A percentile compares a stretch with the other conserved stretches of the same genome.
Evolutionary conservation across 768 basidiomycete species (phyloP).

Genomic region (Agaricus subrufescens): DNA sequence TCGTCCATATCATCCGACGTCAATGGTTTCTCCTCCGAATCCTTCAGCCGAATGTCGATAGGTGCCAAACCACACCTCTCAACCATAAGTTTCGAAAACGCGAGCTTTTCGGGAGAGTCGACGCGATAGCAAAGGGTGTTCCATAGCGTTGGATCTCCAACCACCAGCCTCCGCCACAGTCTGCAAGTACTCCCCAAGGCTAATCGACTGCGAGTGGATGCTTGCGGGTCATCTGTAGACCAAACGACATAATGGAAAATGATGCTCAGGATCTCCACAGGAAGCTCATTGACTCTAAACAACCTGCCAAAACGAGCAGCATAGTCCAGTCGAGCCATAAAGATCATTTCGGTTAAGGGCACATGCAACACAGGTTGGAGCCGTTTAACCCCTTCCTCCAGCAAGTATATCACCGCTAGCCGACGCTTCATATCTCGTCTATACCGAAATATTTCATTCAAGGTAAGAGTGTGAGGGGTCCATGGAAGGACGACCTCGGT

Average conservation of each 20-base stretch:
- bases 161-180: conserved; percentile 46
- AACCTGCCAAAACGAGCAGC: conserved; percentile 25
- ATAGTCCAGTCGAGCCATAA: conserved; percentile 30
- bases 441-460: conserved; percentile 8
- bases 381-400: conserved; percentile 13
- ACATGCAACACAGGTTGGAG: background rate
- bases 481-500: conserved; percentile 13
- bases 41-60: conserved; percentile 62
- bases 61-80: conserved; percentile 49
- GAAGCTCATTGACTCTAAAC: conserved; percentile 60
- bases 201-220: conserved; percentile 36
- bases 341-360: conserved; percentile 19
- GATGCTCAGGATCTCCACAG: conserved; percentile 58
- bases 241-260: conserved; percentile 61
- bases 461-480: conserved; percentile 12
- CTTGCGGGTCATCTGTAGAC: conserved; percentile 34
- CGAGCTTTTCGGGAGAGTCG: conserved; percentile 29
- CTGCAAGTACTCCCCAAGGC: conserved; percentile 56
- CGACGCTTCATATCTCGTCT: conserved; percentile 9
- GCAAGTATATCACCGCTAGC: conserved; percentile 13
- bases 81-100: conserved; percentile 54
- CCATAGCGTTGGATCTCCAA: conserved; percentile 52
- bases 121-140: conserved; percentile 58
- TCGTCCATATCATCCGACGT: conserved; percentile 37
- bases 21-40: conserved; percentile 26